Conservation (phyloP, 176 grass and related monocot species). For the Areca catechu region DNA sequence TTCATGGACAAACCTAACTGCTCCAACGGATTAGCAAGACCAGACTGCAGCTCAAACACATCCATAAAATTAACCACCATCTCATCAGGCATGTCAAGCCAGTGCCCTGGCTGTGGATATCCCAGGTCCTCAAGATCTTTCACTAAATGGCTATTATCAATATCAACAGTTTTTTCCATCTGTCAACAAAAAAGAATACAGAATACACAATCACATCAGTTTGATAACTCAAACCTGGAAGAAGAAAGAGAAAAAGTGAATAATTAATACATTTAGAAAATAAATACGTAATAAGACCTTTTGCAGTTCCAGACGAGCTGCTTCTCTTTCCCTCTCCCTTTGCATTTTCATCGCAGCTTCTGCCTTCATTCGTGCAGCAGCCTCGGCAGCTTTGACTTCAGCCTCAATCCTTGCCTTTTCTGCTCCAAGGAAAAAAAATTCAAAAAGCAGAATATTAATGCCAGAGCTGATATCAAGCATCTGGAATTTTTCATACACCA, state of each 20-base stretch:
- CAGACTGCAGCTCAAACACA: constrained; percentile 31
- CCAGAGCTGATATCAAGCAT: too few relatives aligned
- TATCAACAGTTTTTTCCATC: constrained; percentile 87
- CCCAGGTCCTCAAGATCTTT: constrained; percentile 49
- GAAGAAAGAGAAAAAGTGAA: constrained; percentile 4
- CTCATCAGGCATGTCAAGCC: constrained; percentile 23
- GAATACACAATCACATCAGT: too few relatives aligned
- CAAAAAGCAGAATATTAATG: constrained; percentile 4
- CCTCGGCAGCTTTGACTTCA: constrained; percentile 60
- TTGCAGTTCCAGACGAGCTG: constrained; percentile 55
- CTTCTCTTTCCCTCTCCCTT: constrained; percentile 66
- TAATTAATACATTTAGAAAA: not conserved
- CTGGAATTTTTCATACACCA: too few relatives aligned
- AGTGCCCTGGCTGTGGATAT: constrained; percentile 16
- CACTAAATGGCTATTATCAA: constrained; percentile 67
- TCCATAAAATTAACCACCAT: constrained; percentile 30
- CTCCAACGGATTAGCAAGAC: constrained; percentile 49
- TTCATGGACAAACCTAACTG: constrained; percentile 70
- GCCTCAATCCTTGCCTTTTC: constrained; percentile 76
- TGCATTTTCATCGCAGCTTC: constrained; percentile 47
- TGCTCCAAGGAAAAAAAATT: constrained; percentile 10
- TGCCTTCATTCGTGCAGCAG: constrained; percentile 46
- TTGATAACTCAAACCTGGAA: too few relatives aligned
- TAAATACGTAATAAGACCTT: constrained; percentile 27
- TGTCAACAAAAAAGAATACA: constrained; percentile 18